Base-by-base conservation (phyloP, 441 rosid genomes). In the Capsella rubella region DNA sequence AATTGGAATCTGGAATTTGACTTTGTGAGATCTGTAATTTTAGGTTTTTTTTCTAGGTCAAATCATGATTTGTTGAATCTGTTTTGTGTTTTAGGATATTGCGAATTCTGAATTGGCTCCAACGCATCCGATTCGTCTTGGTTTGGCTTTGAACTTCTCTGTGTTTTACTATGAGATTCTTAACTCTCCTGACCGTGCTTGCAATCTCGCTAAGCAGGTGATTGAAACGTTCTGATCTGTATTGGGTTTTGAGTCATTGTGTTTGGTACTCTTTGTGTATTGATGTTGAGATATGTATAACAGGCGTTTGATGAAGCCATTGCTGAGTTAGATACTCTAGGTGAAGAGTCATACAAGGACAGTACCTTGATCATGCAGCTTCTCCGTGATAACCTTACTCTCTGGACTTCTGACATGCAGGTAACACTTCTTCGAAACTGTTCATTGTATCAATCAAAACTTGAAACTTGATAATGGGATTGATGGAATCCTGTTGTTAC, bases 401-500 rank as follows among this genome's bases (percentile, higher is more conserved):
- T 88, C 49, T 88, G 90, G 90, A 88, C 90, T 63, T 88, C 90
- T 59, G 87, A 88, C 78, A 85, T 86, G 87, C 90, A 86, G 89
- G 93, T 88, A 32, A 34, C 25, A 35, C 46, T 15, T 49, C 56
- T 21, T 43, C 13, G 40, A 4, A 45, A 52, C 32, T 1, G 43
- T 28, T 68, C 6, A 1, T 39, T 60, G 51, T 16, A n/a, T 58
- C 58, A 46, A 0, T 35, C 21, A 0, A 40, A 68, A 42, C 43
- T 43, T 4, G 47, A 16, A 40, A 10, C 3, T 39, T 52, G 49
- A 27, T n/a, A 4, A 28, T 53, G 15, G 61, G 37, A 8, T 3
- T 50, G 70, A 35, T 46, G 8, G 10, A 29, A 8, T 15, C 11
- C 25, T 13, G 7, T 61, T 27, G 51, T 42, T 28, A 56, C 37